These are phyloP conservation scores for Magnolia kwangsiensis DNA, from an alignment of 164 flowering plant genomes.

Conservation along the genomic window DNA sequence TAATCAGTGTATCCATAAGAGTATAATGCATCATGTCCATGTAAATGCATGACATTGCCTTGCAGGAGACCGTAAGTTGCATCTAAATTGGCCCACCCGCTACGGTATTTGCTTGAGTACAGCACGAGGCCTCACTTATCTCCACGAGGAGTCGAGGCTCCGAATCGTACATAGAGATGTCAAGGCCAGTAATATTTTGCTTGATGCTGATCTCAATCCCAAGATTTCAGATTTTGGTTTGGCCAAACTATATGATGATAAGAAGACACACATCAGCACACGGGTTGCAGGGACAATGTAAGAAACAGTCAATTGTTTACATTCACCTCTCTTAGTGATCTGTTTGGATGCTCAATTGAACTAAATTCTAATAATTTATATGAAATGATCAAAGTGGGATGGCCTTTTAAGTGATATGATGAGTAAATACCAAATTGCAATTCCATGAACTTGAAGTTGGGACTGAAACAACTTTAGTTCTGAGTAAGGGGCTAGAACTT, in stretches of 20 bases:
- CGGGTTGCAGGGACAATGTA: conserved; percentile 42
- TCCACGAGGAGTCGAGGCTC: conserved; percentile 16
- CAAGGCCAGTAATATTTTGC: conserved; percentile 18
- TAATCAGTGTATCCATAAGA: neutral
- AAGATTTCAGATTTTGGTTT: conserved; percentile 44
- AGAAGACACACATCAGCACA: conserved; percentile 40
- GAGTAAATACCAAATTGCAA: too few species aligned
- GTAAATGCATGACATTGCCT: neutral
- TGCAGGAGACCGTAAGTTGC: neutral
- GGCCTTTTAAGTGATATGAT: too few species aligned
- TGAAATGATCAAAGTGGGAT: too few species aligned
- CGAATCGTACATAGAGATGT: conserved; percentile 16
- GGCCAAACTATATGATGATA: conserved; percentile 39
- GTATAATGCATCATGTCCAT: too few species aligned
- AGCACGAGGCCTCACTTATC: conserved; percentile 17
- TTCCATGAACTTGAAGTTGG: too few species aligned
- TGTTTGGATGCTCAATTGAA: too few species aligned
- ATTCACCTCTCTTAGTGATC: too few species aligned
- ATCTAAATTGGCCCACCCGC: conserved; percentile 11
- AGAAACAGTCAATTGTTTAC: neutral
- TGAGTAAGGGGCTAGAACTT: too few species aligned
- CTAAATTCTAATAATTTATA: too few species aligned
- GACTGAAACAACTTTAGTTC: too few species aligned
- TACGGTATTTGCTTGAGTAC: conserved; percentile 14
- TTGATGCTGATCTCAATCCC: conserved; percentile 27